phyloP scores from a whole-genome alignment of 2,329 filamentous ascomycete species.

The Pochonia chlamydosporia region DNA sequence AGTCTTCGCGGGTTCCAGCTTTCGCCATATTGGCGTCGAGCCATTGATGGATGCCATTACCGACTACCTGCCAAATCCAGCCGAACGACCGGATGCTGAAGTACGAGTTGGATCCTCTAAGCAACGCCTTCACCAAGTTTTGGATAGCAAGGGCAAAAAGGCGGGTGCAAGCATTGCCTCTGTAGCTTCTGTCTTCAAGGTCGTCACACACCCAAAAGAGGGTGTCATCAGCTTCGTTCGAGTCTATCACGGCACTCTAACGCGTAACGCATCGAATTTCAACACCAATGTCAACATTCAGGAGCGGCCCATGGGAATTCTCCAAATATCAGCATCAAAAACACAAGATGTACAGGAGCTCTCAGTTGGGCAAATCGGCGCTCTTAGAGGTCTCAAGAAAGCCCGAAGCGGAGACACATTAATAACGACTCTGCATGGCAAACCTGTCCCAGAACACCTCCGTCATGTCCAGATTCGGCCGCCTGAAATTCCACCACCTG shows the following conservation, averaged over 20 bases:
- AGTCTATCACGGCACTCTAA: slow-evolving; percentile 79
- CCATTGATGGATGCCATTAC: slow-evolving; percentile 83
- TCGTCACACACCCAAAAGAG: slow-evolving; percentile 79
- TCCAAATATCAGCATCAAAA: slow-evolving; percentile 87
- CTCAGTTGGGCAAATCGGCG: slow-evolving; percentile 84
- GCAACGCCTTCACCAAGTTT: slow-evolving; percentile 27
- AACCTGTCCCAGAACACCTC: slow-evolving; percentile 61
- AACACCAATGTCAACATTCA: slow-evolving; percentile 79
- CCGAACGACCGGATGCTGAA: slow-evolving; percentile 72
- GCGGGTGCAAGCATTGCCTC: slow-evolving; percentile 32
- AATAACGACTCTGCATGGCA: slow-evolving; percentile 60
- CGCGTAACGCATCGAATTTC: slow-evolving; percentile 69
- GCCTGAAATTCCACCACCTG: slow-evolving; percentile 83
- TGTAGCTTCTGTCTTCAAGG: slow-evolving; percentile 80
- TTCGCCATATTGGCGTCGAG: slow-evolving; percentile 90
- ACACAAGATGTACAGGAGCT: slow-evolving; percentile 79
- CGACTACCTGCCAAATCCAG: slow-evolving; percentile 79
- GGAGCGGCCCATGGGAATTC: slow-evolving; percentile 72
- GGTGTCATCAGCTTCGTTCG: slow-evolving; percentile 89
- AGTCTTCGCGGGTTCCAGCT: slow-evolving; percentile 86
- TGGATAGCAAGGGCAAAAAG: slow-evolving; percentile 33
- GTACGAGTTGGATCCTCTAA: slow-evolving; percentile 61
- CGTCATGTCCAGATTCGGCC: slow-evolving; percentile 77
- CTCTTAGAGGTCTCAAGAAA: slow-evolving; percentile 82
- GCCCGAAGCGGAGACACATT: slow-evolving; percentile 93